Conservation (phyloP, 805 yeast genomes). For the Tetrapisispora phaffii region DNA sequence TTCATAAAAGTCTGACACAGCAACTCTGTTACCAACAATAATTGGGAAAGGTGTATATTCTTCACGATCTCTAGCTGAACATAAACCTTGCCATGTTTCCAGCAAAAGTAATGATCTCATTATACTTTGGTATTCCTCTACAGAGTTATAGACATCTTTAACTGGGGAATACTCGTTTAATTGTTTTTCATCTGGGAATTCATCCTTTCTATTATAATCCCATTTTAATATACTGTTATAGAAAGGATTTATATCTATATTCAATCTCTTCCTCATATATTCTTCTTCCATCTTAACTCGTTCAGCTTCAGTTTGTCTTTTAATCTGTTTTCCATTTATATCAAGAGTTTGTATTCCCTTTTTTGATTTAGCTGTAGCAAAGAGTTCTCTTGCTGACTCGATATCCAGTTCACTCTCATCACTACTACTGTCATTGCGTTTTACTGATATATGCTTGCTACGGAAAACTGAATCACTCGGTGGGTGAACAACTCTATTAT, state of each 20-base stretch:
- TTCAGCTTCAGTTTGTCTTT: slow-evolving; percentile 32
- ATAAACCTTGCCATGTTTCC: slow-evolving; percentile 91
- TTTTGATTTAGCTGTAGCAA: slow-evolving; percentile 27
- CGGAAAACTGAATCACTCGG: slow-evolving; percentile 44
- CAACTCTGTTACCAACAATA: slow-evolving; percentile 67
- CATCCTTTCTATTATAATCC: slow-evolving; percentile 53
- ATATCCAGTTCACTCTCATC: slow-evolving; percentile 35
- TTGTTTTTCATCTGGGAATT: slow-evolving; percentile 47
- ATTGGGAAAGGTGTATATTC: slow-evolving; percentile 51
- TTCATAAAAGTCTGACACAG: slow-evolving; percentile 81
- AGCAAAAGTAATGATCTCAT: slow-evolving; percentile 75
- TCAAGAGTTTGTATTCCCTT: slow-evolving; percentile 32
- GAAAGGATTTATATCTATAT: slow-evolving; percentile 68
- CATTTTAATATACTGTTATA: slow-evolving; percentile 62
- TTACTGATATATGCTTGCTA: slow-evolving; percentile 25
- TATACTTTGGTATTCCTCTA: slow-evolving; percentile 54
- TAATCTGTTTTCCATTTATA: slow-evolving; percentile 32
- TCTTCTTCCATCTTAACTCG: slow-evolving; percentile 53
- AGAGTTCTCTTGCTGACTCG: slow-evolving; percentile 29
- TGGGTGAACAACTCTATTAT: slow-evolving; percentile 34
- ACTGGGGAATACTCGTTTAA: slow-evolving; percentile 36
- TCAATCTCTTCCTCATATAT: slow-evolving; percentile 66
- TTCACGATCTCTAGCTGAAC: slow-evolving; percentile 54
- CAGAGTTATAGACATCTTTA: slow-evolving; percentile 44
- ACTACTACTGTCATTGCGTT: slow-evolving; percentile 24